Evolutionary conservation across 257 asterid genomes (phyloP), one percentile per base, ranked within the genome.

Genomic region (Solanum chiquidenum): DNA sequence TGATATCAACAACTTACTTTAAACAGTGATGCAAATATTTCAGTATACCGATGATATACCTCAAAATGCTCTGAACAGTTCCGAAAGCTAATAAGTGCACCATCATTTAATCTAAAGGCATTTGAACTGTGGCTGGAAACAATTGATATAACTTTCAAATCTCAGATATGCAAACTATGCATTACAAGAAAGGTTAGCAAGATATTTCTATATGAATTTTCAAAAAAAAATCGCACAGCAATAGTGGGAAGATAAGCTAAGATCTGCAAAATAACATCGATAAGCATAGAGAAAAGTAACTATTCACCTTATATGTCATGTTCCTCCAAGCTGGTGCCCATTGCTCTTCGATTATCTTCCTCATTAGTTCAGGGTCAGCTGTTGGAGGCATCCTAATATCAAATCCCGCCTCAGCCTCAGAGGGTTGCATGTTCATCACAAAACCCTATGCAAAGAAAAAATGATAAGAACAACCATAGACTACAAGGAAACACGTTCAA

Each of bases 271-370:
- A 16, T 25, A 42, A 79, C 84, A 79, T 42, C 5, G 9, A 74
- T 37, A 74, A 35, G 44, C 83, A 71, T 33, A 14, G 52, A 4
- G 3, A 42, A 86, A 49, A 69, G n/a, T 21, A 55, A 25, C 21
- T 35, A 35, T 35, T 92, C 87, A 96, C 98, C 98, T 94, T 92
- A 87, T 88, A 93, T 14, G 95, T 90, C 96, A 95, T 93, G 91
- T 95, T 97, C 94, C 98, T 93, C 95, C 96, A 94, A 29, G 93
- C 86, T 12, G 98, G 99, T 12, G 99, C 99, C 99, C 99, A 97
- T 88, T 97, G 99, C 92, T 93, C 97, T 0, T 92, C 88, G 44
- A 97, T 97, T 86, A 91, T 93, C 91, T 89, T 92, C 93, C 93
- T 94, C 94, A 97, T 20, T 83, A 90, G 90, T 33, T 93, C 93